These are phyloP conservation scores for Aspergillus sclerotiicarbonarius DNA, from an alignment of 495 filamentous ascomycete genomes.

Conservation along the genomic window DNA sequence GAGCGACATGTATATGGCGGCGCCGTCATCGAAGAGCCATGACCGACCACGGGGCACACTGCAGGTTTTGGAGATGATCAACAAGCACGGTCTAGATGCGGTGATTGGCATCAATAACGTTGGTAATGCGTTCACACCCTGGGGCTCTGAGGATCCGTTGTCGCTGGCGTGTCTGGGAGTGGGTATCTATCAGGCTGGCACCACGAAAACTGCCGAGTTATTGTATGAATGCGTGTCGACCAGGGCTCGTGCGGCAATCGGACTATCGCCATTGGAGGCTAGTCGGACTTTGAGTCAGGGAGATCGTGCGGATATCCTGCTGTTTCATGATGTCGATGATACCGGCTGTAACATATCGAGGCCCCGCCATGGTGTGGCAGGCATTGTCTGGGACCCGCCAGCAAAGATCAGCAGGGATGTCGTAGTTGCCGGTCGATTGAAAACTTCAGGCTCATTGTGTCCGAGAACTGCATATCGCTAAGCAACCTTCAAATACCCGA, in stretches of 20 bases:
- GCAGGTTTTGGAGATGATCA: conserved; percentile 61
- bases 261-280: conserved; percentile 11
- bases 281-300: conserved; percentile 16
- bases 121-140: conserved; percentile 75
- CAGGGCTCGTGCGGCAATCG: conserved; percentile 49
- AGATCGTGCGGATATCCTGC: conserved; percentile 23
- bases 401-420: conserved; percentile 25
- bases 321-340: conserved; percentile 31
- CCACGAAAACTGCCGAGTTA: conserved; percentile 53
- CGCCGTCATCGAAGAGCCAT: conserved; percentile 35
- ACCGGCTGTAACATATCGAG: conserved; percentile 30
- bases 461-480: not conserved
- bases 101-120: conserved; percentile 74
- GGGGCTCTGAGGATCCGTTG: conserved; percentile 69
- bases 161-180: conserved; percentile 61
- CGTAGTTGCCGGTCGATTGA: conserved; percentile 23
- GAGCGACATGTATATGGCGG: conserved; percentile 74
- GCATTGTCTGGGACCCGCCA: conserved; percentile 41
- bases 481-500: not conserved
- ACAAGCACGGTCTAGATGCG: conserved; percentile 54
- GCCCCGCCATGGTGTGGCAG: conserved; percentile 31
- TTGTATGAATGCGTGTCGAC: conserved; percentile 63
- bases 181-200: conserved; percentile 67
- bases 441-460: conserved; percentile 4
- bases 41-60: conserved; percentile 55